A percentile compares a stretch with the other conserved stretches of the same genome.
Conservation (phyloP, 805 yeast genomes). For the Priceomyces castillae region DNA sequence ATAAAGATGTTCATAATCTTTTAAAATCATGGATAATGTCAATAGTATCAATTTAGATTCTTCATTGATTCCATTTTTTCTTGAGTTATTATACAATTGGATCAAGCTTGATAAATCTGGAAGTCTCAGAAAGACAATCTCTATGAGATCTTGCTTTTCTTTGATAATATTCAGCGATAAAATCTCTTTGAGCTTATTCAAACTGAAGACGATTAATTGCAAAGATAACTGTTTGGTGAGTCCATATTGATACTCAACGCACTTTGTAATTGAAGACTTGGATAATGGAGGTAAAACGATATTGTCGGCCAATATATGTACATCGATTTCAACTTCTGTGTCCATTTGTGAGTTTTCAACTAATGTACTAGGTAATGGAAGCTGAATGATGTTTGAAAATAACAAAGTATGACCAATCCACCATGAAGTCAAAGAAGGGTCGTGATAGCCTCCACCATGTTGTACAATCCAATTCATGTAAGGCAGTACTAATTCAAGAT, state of each 20-base stretch:
- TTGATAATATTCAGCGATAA: conserved; percentile 16
- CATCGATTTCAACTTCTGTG: conserved; percentile 21
- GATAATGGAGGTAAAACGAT: conserved; percentile 66
- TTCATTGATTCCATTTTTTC: conserved; percentile 17
- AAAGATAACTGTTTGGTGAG: conserved; percentile 63
- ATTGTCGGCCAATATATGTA: conserved; percentile 45
- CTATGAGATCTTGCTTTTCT: conserved; percentile 25
- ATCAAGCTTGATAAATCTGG: conserved; percentile 52
- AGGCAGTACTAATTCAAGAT: conserved; percentile 73
- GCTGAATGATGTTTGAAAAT: conserved; percentile 54
- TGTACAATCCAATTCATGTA: conserved; percentile 55
- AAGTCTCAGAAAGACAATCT: conserved; percentile 28
- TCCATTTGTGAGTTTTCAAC: conserved; percentile 5
- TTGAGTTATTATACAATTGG: conserved; percentile 42
- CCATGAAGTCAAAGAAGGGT: conserved; percentile 75
- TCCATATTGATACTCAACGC: conserved; percentile 43
- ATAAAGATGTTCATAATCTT: conserved; percentile 36
- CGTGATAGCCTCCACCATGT: conserved; percentile 66
- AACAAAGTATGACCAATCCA: conserved; percentile 76
- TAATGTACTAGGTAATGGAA: conserved; percentile 46
- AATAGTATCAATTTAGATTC: conserved; percentile 46
- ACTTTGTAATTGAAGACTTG: conserved; percentile 53
- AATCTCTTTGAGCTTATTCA: conserved; percentile 52
- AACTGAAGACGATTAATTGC: conserved; percentile 53
- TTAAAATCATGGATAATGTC: conserved; percentile 45